Percentiles rank a stretch among this genome's conserved stretches.
Evolutionary conservation across 345 rosid genomes (phyloP).

Genomic region (Physaria fendleri): DNA sequence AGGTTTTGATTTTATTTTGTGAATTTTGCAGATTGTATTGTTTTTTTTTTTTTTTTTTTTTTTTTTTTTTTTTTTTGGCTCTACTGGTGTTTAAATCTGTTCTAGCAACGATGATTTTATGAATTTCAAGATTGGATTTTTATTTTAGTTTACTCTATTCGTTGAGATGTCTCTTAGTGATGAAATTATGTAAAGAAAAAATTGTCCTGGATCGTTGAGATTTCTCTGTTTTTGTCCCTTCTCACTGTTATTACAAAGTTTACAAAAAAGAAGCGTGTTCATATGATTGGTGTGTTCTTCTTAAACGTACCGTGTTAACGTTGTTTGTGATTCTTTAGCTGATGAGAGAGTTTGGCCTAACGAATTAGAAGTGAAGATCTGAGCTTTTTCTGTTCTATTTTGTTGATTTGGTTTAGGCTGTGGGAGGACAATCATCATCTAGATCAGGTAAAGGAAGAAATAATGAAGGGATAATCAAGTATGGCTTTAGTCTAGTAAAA

Average conservation of each 20-base stretch:
- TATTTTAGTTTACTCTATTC: not conserved
- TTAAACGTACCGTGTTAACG: no score
- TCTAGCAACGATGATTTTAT: not conserved
- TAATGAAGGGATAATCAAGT: slow-evolving; percentile 43
- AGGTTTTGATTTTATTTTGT: slow-evolving; percentile 14
- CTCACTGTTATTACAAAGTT: no score
- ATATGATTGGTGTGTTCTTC: no score
- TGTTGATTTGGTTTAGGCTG: slow-evolving; percentile 30
- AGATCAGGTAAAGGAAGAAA: slow-evolving; percentile 64
- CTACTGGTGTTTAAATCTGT: not conserved
- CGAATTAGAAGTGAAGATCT: not conserved
- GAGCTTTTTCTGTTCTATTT: not conserved
- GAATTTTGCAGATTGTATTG: slow-evolving; percentile 19
- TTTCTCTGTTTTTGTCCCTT: slow-evolving; percentile 1
- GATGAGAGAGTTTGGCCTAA: not conserved
- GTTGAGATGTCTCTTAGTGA: no score
- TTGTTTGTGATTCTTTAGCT: no score
- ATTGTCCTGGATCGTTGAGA: not conserved
- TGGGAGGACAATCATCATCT: slow-evolving; percentile 48
- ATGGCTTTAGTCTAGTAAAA: slow-evolving; percentile 62
- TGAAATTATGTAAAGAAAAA: not conserved
- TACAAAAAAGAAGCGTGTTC: no score
- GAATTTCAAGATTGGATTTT: not conserved
- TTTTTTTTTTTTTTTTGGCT: not conserved
- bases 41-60: not conserved